Base-by-base conservation (phyloP, 1,284 basidiomycete genomes). In the Jaminaea rosea region DNA sequence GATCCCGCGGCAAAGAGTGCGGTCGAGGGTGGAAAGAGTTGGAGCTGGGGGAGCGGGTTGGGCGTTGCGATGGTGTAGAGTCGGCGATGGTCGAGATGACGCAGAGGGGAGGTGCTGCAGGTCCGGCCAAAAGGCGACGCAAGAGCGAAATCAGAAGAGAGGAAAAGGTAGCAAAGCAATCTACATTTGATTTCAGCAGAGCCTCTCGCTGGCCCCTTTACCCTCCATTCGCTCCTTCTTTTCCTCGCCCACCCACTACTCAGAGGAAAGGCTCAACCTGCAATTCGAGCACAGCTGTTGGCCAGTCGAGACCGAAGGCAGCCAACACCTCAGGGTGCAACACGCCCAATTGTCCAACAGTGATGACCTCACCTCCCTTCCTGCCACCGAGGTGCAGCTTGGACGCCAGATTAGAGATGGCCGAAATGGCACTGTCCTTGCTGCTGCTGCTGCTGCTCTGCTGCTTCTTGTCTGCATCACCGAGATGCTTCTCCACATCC, bases 201-300 rank as follows among this genome's bases (percentile, higher is more conserved):
- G n/a, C n/a, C n/a, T n/a, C n/a, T n/a, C n/a, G n/a, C n/a, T n/a
- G n/a, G n/a, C n/a, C n/a, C n/a, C n/a, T n/a, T n/a, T n/a, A n/a
- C n/a, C n/a, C n/a, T n/a, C n/a, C n/a, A n/a, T n/a, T n/a, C n/a
- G n/a, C n/a, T n/a, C n/a, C n/a, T n/a, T n/a, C n/a, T n/a, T n/a
- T n/a, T n/a, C n/a, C n/a, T n/a, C n/a, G n/a, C n/a, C n/a, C n/a
- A n/a, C n/a, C n/a, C n/a, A n/a, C n/a, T n/a, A n/a, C n/a, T 23
- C 19, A 90, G 77, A 89, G 84, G 80, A 98, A 90, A 13, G 85
- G 86, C 76, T 94, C 89, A 46, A 98, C 79, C 46, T 85, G 86
- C 74, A 98, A 89, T 80, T 99, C 94, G 55, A 99, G 78, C 9
- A 85, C 85, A 15, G 91, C 94, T 76, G 91, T 96, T n/a, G 93